These are phyloP conservation scores for Boletellus emodensis DNA, from an alignment of 768 basidiomycete species.

Conservation along the genomic window DNA sequence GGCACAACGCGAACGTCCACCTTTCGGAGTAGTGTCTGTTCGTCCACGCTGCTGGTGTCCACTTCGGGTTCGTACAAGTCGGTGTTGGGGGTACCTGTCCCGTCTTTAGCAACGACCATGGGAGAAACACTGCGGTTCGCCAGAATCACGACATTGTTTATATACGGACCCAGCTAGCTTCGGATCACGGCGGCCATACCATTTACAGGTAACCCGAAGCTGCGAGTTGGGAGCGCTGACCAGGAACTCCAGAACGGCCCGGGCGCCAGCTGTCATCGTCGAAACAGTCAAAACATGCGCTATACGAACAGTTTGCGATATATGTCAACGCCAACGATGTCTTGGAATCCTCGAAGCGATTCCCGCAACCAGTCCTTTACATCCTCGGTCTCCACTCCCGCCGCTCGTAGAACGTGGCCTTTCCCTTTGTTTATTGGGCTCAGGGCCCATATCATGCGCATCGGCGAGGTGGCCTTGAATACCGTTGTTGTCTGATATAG, in stretches of 20 bases:
- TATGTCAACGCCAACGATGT: constrained; percentile 57
- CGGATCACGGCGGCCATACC: background rate
- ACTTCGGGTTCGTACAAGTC: constrained; percentile 46
- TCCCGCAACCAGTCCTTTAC: constrained; percentile 68
- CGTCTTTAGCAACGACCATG: constrained; percentile 4
- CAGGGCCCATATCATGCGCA: constrained; percentile 77
- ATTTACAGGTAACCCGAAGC: too few species aligned
- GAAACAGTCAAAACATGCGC: background rate
- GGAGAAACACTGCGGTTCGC: background rate
- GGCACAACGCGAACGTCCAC: constrained; percentile 69
- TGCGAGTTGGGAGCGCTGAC: background rate
- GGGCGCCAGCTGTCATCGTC: background rate
- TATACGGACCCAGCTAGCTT: background rate
- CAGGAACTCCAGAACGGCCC: too few species aligned
- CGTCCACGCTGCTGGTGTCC: constrained; percentile 52
- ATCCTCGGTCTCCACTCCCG: constrained; percentile 71
- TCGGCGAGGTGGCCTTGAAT: constrained; percentile 51
- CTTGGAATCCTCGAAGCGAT: constrained; percentile 47
- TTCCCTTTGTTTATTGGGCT: constrained; percentile 49
- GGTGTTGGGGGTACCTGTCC: background rate
- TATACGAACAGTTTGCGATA: constrained; percentile 61
- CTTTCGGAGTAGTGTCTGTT: constrained; percentile 50
- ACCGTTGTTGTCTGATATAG: constrained; percentile 57
- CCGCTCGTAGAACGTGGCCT: constrained; percentile 65
- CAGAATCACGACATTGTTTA: background rate